phyloP scores from a whole-genome alignment of 805 yeast genomes.

The Blastobotrys terrestris region DNA sequence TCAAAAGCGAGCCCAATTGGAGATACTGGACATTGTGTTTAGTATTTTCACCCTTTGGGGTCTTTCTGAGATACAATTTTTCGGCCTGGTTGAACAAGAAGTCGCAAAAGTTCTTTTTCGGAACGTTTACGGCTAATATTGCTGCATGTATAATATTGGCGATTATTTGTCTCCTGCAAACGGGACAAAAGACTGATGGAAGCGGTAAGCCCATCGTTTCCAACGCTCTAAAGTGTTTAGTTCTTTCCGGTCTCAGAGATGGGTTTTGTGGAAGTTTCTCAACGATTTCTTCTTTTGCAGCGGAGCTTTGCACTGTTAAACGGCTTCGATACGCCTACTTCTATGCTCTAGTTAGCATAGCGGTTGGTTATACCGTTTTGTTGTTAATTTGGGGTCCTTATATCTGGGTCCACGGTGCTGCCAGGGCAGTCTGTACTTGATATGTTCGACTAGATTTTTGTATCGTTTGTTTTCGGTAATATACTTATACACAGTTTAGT shows the following conservation, averaged over 20 bases:
- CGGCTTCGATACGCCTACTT: slow-evolving; percentile 34
- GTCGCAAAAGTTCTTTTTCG: slow-evolving; percentile 51
- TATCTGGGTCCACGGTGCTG: slow-evolving; percentile 54
- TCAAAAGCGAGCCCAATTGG: slow-evolving; percentile 37
- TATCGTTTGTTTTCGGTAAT: no score
- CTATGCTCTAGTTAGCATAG: slow-evolving; percentile 48
- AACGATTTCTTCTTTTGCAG: slow-evolving; percentile 73
- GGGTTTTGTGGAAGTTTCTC: slow-evolving; percentile 70
- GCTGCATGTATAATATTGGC: slow-evolving; percentile 42
- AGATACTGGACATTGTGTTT: slow-evolving; percentile 66
- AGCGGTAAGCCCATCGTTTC: slow-evolving; percentile 20
- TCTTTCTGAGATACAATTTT: slow-evolving; percentile 50
- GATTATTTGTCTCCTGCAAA: slow-evolving; percentile 36
- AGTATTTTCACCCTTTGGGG: slow-evolving; percentile 68
- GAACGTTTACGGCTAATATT: slow-evolving; percentile 47
- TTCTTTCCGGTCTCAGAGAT: slow-evolving; percentile 47
- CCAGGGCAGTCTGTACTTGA: slow-evolving; percentile 19
- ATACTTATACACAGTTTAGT: no score
- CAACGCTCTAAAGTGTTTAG: slow-evolving; percentile 40
- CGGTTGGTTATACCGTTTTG: slow-evolving; percentile 41
- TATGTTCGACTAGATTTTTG: no score
- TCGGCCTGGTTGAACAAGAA: slow-evolving; percentile 45
- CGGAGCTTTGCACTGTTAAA: slow-evolving; percentile 47
- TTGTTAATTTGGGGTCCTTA: slow-evolving; percentile 66
- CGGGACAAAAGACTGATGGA: slow-evolving; percentile 35